Percentiles rank a stretch among this genome's conserved stretches.
Conservation (phyloP, 257 asterid genomes). For the Vinca minor region DNA sequence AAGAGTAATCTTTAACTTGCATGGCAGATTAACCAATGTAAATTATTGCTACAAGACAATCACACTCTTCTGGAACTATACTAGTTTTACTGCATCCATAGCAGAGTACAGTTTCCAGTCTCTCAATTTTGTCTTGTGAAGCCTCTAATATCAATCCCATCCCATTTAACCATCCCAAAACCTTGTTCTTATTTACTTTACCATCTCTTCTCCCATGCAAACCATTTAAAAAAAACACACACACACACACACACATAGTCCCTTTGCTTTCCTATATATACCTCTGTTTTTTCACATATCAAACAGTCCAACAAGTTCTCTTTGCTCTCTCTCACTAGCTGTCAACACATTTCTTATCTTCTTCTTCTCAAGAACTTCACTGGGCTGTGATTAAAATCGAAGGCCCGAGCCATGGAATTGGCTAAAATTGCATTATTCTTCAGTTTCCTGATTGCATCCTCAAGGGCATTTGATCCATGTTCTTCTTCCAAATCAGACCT, state of each 20-base stretch:
- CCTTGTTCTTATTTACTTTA: background rate
- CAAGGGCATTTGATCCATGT: constrained; percentile 46
- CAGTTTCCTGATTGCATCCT: constrained; percentile 31
- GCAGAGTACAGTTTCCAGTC: background rate
- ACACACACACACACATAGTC: background rate
- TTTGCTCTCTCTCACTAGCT: background rate
- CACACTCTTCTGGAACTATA: background rate
- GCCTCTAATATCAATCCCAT: background rate
- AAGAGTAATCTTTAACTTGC: background rate
- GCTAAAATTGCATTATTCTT: constrained; percentile 28
- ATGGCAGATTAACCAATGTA: background rate
- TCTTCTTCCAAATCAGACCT: constrained; percentile 50
- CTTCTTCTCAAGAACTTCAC: constrained; percentile 7
- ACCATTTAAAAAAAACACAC: background rate
- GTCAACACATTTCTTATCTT: constrained; percentile 14
- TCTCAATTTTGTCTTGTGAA: background rate
- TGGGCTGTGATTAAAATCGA: constrained; percentile 5
- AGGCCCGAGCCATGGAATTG: constrained; percentile 31
- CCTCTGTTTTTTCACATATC: background rate
- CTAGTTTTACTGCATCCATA: background rate
- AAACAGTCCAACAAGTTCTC: background rate
- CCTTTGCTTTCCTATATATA: constrained; percentile 4
- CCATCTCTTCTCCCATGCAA: background rate
- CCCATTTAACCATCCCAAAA: background rate
- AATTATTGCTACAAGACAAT: background rate